Percentiles rank a stretch among this genome's conserved stretches.
These are phyloP conservation scores for Zostera marina DNA, from an alignment of 116 monocot genomes.

Conservation along the genomic window DNA sequence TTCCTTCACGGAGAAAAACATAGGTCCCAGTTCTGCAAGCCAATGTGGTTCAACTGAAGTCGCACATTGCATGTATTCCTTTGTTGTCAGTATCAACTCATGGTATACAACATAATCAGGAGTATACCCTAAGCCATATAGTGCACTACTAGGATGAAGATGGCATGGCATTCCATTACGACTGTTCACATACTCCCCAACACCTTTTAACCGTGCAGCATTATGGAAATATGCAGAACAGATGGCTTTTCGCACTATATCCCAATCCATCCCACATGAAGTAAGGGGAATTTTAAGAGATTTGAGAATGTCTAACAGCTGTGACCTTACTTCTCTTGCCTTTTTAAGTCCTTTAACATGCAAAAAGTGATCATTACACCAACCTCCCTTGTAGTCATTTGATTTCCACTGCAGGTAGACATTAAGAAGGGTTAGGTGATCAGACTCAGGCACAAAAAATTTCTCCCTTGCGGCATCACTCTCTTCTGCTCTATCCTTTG, in stretches of 20 bases:
- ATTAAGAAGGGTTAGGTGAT: conserved; percentile 79
- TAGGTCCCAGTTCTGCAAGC: conserved; percentile 82
- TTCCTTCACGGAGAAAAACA: conserved; percentile 91
- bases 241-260: conserved; percentile 88
- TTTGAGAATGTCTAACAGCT: conserved; percentile 84
- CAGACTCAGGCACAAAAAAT: conserved; percentile 92
- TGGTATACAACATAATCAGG: conserved; percentile 91
- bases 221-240: conserved; percentile 98
- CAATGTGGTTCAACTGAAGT: conserved; percentile 89
- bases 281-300: conserved; percentile 56
- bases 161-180: conserved; percentile 95
- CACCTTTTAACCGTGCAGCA: conserved; percentile 70
- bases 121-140: conserved; percentile 73
- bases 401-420: conserved; percentile 86
- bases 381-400: conserved; percentile 70
- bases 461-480: conserved; percentile 95
- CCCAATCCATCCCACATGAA: conserved; percentile 79
- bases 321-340: conserved; percentile 86
- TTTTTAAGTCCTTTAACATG: conserved; percentile 86
- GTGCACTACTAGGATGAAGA: conserved; percentile 80
- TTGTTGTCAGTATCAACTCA: conserved; percentile 62
- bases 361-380: conserved; percentile 88
- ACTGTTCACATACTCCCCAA: conserved; percentile 84
- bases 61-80: conserved; percentile 94
- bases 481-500: conserved; percentile 82